These are phyloP conservation scores for Arthroderma sp. DNA, from an alignment of 2,329 filamentous ascomycete genomes.

Conservation along the genomic window DNA sequence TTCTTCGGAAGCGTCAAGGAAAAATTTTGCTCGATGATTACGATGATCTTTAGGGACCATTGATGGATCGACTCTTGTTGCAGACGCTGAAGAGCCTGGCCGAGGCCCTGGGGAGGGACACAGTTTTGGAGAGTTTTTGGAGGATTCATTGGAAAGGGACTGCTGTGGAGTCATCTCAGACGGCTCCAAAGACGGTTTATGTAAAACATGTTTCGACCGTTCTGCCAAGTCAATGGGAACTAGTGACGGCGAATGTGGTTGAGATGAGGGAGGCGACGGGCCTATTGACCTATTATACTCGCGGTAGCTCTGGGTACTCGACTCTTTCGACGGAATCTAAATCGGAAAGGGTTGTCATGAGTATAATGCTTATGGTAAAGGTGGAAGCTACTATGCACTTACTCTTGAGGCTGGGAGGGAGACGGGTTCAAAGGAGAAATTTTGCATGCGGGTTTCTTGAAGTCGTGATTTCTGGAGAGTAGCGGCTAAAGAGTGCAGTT, in stretches of 20 bases:
- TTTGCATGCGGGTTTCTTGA: conserved; percentile 70
- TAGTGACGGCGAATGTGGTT: conserved; percentile 75
- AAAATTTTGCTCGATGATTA: conserved; percentile 42
- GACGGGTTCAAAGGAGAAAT: conserved; percentile 80
- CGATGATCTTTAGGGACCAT: conserved; percentile 14
- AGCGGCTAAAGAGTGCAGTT: conserved; percentile 58
- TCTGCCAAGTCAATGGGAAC: conserved; percentile 68
- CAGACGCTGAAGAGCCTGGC: too few species aligned
- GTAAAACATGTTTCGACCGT: conserved; percentile 34
- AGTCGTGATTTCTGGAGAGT: conserved; percentile 61
- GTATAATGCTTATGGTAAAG: neutral
- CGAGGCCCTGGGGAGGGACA: conserved; percentile 26
- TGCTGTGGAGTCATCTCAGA: conserved; percentile 40
- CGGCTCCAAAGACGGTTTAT: conserved; percentile 14
- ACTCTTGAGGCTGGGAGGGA: conserved; percentile 54
- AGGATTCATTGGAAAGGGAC: conserved; percentile 36
- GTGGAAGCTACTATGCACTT: conserved; percentile 14
- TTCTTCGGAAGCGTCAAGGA: conserved; percentile 43
- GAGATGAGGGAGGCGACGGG: conserved; percentile 52
- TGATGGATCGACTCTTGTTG: too few species aligned
- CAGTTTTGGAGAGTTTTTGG: conserved; percentile 24
- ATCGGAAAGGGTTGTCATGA: conserved; percentile 1
- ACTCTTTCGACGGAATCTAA: conserved; percentile 38
- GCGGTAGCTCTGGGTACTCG: conserved; percentile 46
- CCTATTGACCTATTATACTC: conserved; percentile 49